phyloP scores from a whole-genome alignment of 129 eudicot species.

The Erigeron canadensis region DNA sequence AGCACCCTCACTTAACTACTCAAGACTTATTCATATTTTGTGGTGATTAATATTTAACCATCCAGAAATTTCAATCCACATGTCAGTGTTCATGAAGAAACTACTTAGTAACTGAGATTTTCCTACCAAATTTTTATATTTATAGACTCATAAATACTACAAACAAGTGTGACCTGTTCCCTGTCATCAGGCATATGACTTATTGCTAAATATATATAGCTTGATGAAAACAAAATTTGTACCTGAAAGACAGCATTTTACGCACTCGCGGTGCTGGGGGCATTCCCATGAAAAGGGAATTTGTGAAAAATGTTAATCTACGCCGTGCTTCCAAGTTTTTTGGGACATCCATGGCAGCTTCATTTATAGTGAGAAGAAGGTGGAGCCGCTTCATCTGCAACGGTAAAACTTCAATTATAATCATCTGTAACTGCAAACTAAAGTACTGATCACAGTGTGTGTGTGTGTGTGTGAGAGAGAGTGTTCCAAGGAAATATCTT shows the following conservation, averaged over 20 bases:
- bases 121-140: background rate
- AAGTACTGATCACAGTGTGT: constrained; percentile 10
- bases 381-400: constrained; percentile 82
- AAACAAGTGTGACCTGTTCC: constrained; percentile 10
- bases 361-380: constrained; percentile 93
- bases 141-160: background rate
- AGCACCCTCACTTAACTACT: constrained; percentile 11
- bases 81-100: constrained; percentile 10
- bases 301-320: constrained; percentile 91
- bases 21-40: background rate
- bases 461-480: constrained; percentile 17
- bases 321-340: constrained; percentile 96
- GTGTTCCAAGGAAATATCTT: constrained; percentile 15
- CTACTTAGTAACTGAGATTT: background rate
- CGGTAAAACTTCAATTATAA: constrained; percentile 12
- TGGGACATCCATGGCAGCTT: constrained; percentile 95
- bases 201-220: constrained; percentile 10
- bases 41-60: background rate
- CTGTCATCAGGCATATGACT: constrained; percentile 2
- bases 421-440: constrained; percentile 10
- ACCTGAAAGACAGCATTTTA: constrained; percentile 98
- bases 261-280: constrained; percentile 99
- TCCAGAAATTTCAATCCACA: background rate
- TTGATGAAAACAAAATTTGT: constrained; percentile 12
- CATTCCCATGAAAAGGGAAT: constrained; percentile 97